Base-by-base conservation (phyloP, 306 rosid genomes). In the Cucurbita maxima region DNA sequence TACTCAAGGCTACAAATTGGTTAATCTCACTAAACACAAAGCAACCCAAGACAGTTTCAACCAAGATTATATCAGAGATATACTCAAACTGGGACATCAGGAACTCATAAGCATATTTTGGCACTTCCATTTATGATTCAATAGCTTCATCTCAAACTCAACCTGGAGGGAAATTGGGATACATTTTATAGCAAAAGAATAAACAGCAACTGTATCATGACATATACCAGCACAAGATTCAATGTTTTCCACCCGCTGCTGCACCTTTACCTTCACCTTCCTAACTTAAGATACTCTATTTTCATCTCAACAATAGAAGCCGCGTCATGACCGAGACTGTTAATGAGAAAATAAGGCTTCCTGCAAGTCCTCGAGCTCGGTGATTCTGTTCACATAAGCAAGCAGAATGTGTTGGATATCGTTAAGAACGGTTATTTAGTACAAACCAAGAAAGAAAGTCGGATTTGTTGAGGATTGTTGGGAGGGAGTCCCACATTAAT, bases 141-240 rank as follows among this genome's bases (percentile, higher is more conserved):
- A 50, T 25, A 30, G 58, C 45, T 70, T 58, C 45, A 70, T 70
- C 74, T 70, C 74, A 70, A 34, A 30, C 44, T 34, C 45, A 34
- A 70, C 59, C 25, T 34, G 16, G 4, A 14, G 45, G 58, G 51
- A 70, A 70, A 70, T 15, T 70, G 74, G 57, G 58, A 8, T 69
- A 69, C 58, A 69, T 13, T 48, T 45, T 69, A 69, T 48, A 25
- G 45, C 58, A 70, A 70, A 70, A 70, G 58, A 70, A 70, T 70
- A 15, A 70, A 14, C 58, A 70, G 44, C 58, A 70, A 50, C 44
- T 70, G 7, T 70, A 34, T 47, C 59, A 48, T 70, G 59, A 4
- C 16, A 15, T 70, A 47, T 25, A 70, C 74, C 74, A 51, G 59
- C 22, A 51, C 44, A 70, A 25, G 44, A 30, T 68, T 40, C 30